Base-by-base conservation (phyloP, 768 basidiomycete species). In the Tricholoma furcatifolium region DNA sequence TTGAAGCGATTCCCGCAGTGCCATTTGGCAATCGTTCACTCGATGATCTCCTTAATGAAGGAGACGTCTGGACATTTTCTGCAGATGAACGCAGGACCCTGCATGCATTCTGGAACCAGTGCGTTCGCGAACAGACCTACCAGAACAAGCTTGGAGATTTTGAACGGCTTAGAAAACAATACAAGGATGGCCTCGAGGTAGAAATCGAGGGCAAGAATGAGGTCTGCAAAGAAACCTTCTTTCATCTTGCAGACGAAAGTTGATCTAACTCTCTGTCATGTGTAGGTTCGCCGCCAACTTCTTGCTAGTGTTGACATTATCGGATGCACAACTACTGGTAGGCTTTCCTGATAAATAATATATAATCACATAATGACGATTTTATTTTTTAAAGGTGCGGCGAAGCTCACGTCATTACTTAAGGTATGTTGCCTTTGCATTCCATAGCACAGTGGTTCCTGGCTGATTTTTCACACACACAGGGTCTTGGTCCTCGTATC, bases 271-370 rank as follows among this genome's bases (percentile, higher is more conserved):
- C n/a, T 41, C 49, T 10, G 30, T 21, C 27, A 11, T 20, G 6
- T 44, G 36, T 57, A 91, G 88, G 67, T 73, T 44, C 76, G 83
- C 10, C 77, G 83, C 0, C 72, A 74, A 4, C 66, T 91, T 6
- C 70, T 92, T 6, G 62, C 65, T 30, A 65, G 73, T 6, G 74
- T 79, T 0, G 79, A 88, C 60, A 74, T 92, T 17, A 79, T 91
- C 42, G 90, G 85, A 6, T 89, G 87, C 55, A 92, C 89, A 0
- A 91, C 88, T 0, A 89, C 83, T 18, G 87, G 87, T 85, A 62
- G 12, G 49, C 50, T 15, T n/a, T 32, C 23, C 12, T 31, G 4
- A 14, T 39, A n/a, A 7, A 11, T 27, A 12, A 41, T 38, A 20
- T 18, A 24, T n/a, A 1, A 50, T 41, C 20, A 11, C 21, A 6